Evolutionary conservation across 148 eudicot species (phyloP).

Genomic region (Rhododendron molle): DNA sequence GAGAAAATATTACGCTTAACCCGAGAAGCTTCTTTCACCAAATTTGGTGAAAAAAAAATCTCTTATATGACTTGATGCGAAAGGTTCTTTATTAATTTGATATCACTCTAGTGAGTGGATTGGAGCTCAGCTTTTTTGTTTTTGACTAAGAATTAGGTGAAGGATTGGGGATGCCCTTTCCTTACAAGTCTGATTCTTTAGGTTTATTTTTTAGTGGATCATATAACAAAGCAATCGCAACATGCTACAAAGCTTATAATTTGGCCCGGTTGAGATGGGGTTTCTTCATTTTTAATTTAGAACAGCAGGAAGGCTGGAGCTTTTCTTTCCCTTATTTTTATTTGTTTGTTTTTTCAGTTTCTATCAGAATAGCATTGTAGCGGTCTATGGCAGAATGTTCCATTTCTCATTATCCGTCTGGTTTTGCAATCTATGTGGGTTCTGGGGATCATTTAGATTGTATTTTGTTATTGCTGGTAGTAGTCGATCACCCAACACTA

Average conservation of each 20-base stretch:
- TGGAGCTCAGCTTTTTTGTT: not conserved
- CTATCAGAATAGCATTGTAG: too few relatives aligned
- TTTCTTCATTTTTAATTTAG: not conserved
- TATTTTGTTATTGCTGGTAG: not conserved
- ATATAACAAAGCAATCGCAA: not conserved
- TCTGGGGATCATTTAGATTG: not conserved
- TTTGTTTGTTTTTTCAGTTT: not conserved
- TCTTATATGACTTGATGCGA: not conserved
- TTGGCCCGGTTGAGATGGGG: not conserved
- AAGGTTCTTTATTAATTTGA: not conserved
- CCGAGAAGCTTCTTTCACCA: not conserved
- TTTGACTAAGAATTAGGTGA: not conserved
- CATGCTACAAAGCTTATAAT: not conserved
- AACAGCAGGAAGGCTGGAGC: not conserved
- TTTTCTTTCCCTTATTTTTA: not conserved
- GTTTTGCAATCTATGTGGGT: not conserved
- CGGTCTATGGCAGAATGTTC: not conserved
- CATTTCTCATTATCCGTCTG: not conserved
- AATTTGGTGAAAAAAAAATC: not conserved
- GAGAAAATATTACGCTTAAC: not conserved
- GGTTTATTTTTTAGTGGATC: not conserved
- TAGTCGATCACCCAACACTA: not conserved
- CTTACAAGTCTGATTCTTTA: not conserved
- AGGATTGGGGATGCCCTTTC: not conserved
- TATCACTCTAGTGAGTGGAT: not conserved